Evolutionary conservation across 1,284 basidiomycete genomes (phyloP).

Genomic region (Pascua sp.): DNA sequence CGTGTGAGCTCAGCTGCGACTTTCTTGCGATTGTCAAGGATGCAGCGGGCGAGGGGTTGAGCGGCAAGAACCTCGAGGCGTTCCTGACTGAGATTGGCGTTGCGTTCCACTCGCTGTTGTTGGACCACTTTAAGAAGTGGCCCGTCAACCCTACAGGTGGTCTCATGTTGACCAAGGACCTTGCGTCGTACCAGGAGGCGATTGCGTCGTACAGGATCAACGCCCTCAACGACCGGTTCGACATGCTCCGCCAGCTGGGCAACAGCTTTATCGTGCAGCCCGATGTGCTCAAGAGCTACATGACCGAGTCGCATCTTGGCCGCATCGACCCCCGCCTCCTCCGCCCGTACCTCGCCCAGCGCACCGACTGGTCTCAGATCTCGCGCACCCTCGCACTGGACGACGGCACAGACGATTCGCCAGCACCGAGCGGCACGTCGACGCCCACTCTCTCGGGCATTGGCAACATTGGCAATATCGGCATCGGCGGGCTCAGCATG

Average conservation of each 20-base stretch:
- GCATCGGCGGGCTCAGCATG: too few relatives aligned
- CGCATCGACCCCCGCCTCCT: conserved; percentile 83
- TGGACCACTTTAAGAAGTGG: conserved; percentile 95
- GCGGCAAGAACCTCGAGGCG: conserved; percentile 85
- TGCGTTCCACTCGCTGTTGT: conserved; percentile 87
- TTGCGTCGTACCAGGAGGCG: conserved; percentile 94
- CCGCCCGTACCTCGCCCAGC: conserved; percentile 83
- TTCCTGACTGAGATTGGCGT: conserved; percentile 93
- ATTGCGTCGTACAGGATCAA: conserved; percentile 76
- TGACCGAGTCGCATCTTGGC: conserved; percentile 85
- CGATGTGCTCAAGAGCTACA: conserved; percentile 86
- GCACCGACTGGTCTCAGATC: conserved; percentile 67
- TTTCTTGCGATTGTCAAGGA: conserved; percentile 76
- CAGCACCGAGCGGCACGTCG: background rate
- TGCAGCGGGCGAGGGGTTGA: conserved; percentile 67
- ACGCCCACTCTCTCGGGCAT: conserved; percentile 2
- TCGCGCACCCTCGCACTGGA: conserved; percentile 40
- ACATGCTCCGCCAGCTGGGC: conserved; percentile 96
- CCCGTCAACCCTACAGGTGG: conserved; percentile 95
- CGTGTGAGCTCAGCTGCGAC: conserved; percentile 84
- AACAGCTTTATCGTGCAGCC: conserved; percentile 94
- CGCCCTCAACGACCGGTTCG: conserved; percentile 88
- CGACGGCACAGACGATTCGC: conserved; percentile 15
- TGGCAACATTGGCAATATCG: too few relatives aligned
- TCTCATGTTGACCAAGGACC: conserved; percentile 94